These are phyloP conservation scores for Phytophthora aleatoria DNA, from an alignment of 352 stramenopile species.

Conservation along the genomic window DNA sequence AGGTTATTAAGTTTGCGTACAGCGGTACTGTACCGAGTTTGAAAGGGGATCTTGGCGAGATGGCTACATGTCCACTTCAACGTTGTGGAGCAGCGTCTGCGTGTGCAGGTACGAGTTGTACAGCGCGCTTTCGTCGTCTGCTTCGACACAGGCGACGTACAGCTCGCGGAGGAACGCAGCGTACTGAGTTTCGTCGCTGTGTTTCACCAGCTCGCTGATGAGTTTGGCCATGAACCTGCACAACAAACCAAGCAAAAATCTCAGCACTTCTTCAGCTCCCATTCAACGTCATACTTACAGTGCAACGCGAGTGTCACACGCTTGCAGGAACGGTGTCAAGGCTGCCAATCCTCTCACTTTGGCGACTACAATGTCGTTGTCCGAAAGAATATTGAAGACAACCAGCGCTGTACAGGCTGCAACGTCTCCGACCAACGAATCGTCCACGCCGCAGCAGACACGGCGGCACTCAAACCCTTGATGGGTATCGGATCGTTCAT, in stretches of 20 bases:
- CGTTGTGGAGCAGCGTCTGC: conserved; percentile 34
- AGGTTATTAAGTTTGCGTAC: background rate
- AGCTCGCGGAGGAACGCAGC: conserved; percentile 41
- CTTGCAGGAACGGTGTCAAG: conserved; percentile 36
- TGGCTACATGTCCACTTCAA: conserved; percentile 29
- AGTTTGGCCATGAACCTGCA: conserved; percentile 48
- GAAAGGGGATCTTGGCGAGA: conserved; percentile 17
- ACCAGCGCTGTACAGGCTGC: conserved; percentile 37
- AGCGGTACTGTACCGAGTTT: conserved; percentile 11
- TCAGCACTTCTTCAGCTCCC: conserved; percentile 4
- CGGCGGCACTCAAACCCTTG: conserved; percentile 27
- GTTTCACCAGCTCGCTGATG: conserved; percentile 39
- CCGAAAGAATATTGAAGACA: conserved; percentile 22
- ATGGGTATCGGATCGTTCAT: conserved; percentile 18
- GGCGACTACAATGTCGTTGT: conserved; percentile 10
- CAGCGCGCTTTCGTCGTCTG: conserved; percentile 42
- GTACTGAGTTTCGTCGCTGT: conserved; percentile 35
- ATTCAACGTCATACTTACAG: conserved; percentile 35
- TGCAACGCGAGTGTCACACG: conserved; percentile 51
- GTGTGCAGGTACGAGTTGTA: conserved; percentile 46
- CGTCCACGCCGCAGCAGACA: conserved; percentile 39
- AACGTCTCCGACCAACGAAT: conserved; percentile 37
- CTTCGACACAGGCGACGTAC: conserved; percentile 45
- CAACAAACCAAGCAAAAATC: conserved; percentile 1
- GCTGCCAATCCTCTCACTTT: conserved; percentile 19